phyloP scores from a whole-genome alignment of 75 land plant genomes.

The Sequoiadendron giganteum region DNA sequence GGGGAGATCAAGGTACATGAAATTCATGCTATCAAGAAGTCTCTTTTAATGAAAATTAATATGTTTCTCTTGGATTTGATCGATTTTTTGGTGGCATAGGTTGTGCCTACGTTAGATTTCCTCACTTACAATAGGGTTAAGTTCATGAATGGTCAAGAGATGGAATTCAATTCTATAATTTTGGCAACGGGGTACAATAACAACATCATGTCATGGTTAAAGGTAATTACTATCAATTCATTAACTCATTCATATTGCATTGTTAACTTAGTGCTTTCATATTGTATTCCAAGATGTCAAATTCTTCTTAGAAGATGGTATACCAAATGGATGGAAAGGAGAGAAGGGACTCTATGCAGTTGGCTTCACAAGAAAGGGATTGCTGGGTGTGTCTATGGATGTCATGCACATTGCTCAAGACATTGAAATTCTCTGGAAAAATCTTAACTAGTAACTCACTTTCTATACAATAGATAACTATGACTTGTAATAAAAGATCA shows the following conservation, averaged over 20 bases:
- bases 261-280: not conserved
- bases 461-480: too few species aligned
- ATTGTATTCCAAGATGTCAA: not conserved
- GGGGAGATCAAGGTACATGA: conserved; percentile 45
- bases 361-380: too few species aligned
- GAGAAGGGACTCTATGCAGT: not conserved
- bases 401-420: too few species aligned
- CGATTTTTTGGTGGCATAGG: not conserved
- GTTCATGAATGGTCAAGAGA: conserved; percentile 49
- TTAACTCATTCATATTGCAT: not conserved
- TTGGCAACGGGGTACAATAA: conserved; percentile 87
- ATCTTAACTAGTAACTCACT: too few species aligned
- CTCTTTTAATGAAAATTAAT: not conserved
- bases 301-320: not conserved
- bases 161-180: conserved; percentile 61
- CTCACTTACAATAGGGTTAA: conserved; percentile 34
- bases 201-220: conserved; percentile 77
- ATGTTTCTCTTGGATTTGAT: not conserved
- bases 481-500: too few species aligned
- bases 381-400: too few species aligned
- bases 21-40: not conserved
- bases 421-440: too few species aligned
- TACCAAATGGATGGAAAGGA: conserved; percentile 10
- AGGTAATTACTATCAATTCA: conserved; percentile 28
- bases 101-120: conserved; percentile 23